phyloP scores from a whole-genome alignment of 345 rosid species.

The Populus davidiana region DNA sequence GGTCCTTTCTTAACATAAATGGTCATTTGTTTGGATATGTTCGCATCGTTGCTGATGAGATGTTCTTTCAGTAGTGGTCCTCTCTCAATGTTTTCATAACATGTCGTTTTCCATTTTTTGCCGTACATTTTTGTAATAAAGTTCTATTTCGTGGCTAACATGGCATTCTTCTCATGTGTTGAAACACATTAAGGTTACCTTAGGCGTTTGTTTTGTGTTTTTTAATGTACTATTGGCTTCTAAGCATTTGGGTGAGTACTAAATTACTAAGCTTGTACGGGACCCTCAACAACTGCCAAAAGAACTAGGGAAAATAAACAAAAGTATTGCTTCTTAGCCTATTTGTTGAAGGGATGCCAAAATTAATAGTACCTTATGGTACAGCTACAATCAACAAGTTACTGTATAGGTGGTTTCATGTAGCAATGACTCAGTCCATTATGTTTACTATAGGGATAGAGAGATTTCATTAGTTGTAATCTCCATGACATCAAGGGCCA shows the following conservation, averaged over 20 bases:
- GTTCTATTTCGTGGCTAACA: constrained; percentile 15
- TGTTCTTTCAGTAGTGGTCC: constrained; percentile 34
- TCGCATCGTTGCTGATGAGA: constrained; percentile 26
- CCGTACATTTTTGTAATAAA: constrained; percentile 9
- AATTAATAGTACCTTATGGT: background rate
- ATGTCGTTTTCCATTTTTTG: background rate
- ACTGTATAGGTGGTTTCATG: background rate
- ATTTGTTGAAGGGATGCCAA: background rate
- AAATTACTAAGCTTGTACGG: constrained; percentile 3
- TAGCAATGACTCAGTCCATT: background rate
- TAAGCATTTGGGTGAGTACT: background rate
- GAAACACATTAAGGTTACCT: constrained; percentile 3
- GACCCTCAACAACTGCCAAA: background rate
- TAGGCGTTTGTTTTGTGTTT: background rate
- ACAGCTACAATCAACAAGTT: background rate
- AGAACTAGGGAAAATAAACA: background rate
- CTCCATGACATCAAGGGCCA: background rate
- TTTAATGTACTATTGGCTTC: background rate
- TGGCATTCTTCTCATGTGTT: background rate
- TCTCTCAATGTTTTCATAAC: constrained; percentile 3
- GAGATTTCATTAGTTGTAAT: background rate
- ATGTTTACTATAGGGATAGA: background rate
- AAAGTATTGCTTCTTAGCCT: background rate
- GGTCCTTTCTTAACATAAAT: constrained; percentile 21
- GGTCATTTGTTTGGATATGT: constrained; percentile 15